phyloP scores from a whole-genome alignment of 768 basidiomycete genomes.

The Lepiota subincarnata region DNA sequence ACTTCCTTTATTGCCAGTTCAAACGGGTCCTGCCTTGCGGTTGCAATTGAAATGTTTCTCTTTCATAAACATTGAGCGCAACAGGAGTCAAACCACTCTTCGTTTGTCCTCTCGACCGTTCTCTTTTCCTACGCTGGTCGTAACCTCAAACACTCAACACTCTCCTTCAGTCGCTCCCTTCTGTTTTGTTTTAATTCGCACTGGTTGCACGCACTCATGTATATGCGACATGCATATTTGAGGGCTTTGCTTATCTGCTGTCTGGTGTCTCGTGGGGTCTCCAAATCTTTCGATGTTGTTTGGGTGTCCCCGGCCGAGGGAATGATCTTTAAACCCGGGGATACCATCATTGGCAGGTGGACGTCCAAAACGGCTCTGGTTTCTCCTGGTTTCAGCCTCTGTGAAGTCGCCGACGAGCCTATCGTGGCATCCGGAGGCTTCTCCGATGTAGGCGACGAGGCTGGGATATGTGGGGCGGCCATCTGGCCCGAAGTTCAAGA shows the following conservation, averaged over 20 bases:
- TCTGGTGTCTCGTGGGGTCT: neutral
- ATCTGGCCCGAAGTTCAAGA: conserved; percentile 20
- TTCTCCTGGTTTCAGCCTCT: conserved; percentile 19
- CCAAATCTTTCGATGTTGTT: conserved; percentile 6
- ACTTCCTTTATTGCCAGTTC: neutral
- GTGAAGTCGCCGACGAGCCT: conserved; percentile 5
- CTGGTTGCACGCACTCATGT: conserved; percentile 6
- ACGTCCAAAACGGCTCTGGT: conserved; percentile 11
- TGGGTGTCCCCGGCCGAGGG: conserved; percentile 12
- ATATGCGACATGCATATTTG: neutral
- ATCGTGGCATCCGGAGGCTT: neutral
- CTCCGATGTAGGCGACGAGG: conserved; percentile 2
- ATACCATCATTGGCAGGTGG: conserved; percentile 18
- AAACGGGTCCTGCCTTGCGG: neutral
- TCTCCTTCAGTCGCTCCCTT: neutral
- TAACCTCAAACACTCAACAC: neutral
- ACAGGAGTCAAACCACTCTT: neutral
- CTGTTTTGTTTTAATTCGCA: neutral
- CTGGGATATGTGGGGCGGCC: conserved; percentile 17
- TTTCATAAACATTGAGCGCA: neutral
- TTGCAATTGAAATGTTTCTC: conserved; percentile 1
- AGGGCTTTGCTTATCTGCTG: neutral
- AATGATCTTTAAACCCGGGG: conserved; percentile 15
- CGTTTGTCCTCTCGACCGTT: neutral
- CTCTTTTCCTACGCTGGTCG: conserved; percentile 2